Conservation (phyloP, 1,284 basidiomycete genomes). For the Coniferiporia sulphurascens region DNA sequence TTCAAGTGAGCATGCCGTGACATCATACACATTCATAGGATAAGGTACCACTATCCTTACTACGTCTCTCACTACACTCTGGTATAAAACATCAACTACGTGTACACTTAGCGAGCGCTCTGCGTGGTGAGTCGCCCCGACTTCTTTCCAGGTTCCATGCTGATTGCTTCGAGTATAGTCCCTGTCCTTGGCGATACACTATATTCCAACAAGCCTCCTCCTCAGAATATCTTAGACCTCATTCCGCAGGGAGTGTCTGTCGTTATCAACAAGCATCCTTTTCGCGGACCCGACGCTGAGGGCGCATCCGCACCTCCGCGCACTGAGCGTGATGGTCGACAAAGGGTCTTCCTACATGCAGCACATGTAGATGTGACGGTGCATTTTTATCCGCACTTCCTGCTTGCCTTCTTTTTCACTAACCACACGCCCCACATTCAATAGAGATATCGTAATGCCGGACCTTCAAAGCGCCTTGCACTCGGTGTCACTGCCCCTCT, state of each 20-base stretch:
- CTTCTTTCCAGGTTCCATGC: not conserved
- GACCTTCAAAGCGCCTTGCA: constrained; percentile 41
- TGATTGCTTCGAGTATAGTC: constrained; percentile 33
- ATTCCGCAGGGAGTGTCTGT: constrained; percentile 32
- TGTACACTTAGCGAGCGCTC: constrained; percentile 49
- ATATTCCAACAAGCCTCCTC: constrained; percentile 37
- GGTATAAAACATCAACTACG: constrained; percentile 73
- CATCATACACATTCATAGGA: constrained; percentile 30
- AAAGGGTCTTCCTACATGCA: constrained; percentile 56
- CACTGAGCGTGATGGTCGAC: not conserved
- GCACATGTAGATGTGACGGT: constrained; percentile 52
- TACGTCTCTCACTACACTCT: constrained; percentile 52
- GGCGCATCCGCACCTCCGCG: not conserved
- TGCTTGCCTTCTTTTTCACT: not conserved
- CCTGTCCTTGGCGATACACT: constrained; percentile 60
- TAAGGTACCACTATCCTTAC: constrained; percentile 47
- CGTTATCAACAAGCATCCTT: not conserved
- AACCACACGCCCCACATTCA: not conserved
- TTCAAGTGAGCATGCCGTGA: not conserved
- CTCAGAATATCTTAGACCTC: constrained; percentile 28
- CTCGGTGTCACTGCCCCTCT: constrained; percentile 50
- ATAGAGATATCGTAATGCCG: constrained; percentile 44
- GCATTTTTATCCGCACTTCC: constrained; percentile 25
- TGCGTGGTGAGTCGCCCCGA: constrained; percentile 38
- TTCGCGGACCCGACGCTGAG: not conserved